phyloP scores from a whole-genome alignment of 2,329 filamentous ascomycete species.

The Diaporthe batatas region DNA sequence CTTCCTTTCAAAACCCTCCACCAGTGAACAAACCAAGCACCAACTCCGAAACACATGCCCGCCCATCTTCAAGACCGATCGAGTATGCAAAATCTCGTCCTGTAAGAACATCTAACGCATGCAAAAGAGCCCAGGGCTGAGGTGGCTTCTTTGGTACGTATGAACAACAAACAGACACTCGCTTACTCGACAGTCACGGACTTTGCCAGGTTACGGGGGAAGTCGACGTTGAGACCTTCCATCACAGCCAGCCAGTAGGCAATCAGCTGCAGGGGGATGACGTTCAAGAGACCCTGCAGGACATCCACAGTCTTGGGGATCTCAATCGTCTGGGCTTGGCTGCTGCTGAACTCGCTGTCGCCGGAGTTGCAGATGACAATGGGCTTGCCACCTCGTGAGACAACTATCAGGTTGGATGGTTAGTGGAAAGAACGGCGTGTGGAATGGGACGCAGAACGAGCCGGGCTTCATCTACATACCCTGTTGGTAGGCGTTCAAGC shows the following conservation, averaged over 20 bases:
- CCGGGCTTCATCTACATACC: slow-evolving; percentile 63
- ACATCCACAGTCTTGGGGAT: slow-evolving; percentile 95
- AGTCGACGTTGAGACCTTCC: slow-evolving; percentile 97
- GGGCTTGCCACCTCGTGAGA: slow-evolving; percentile 93
- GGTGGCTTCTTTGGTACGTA: slow-evolving; percentile 2
- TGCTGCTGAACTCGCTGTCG: slow-evolving; percentile 89
- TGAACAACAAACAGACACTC: not conserved
- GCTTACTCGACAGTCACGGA: slow-evolving; percentile 97
- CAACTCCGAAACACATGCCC: slow-evolving; percentile 27
- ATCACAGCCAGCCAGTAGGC: slow-evolving; percentile 98
- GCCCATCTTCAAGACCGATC: slow-evolving; percentile 32
- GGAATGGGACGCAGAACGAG: not conserved
- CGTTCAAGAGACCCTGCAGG: slow-evolving; percentile 96
- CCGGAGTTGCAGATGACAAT: slow-evolving; percentile 97
- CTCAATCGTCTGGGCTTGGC: slow-evolving; percentile 96
- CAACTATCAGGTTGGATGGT: slow-evolving; percentile 68
- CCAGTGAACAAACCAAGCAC: slow-evolving; percentile 4
- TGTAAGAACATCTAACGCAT: slow-evolving; percentile 21
- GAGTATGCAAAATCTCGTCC: slow-evolving; percentile 21
- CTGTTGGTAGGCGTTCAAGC: slow-evolving; percentile 99
- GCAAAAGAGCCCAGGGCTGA: slow-evolving; percentile 13
- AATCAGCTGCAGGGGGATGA: slow-evolving; percentile 97
- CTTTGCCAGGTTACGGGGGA: slow-evolving; percentile 98
- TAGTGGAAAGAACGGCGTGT: not conserved
- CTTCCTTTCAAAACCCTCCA: not conserved